These are phyloP conservation scores for Leishmania turanica DNA, from an alignment of 208 protist genomes.

Conservation along the genomic window DNA sequence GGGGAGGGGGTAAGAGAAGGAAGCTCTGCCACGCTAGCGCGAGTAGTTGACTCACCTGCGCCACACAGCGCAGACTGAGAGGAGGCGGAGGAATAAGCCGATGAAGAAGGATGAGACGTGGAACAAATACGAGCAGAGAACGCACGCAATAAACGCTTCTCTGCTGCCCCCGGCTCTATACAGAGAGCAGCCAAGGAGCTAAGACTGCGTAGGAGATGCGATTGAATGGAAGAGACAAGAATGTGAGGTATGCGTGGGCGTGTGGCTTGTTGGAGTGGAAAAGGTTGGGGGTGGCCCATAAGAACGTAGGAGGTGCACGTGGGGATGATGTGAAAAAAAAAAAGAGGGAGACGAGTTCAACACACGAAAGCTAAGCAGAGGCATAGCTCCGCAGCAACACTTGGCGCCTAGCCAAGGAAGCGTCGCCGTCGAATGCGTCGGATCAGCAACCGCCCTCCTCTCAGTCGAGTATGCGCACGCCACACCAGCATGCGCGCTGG, in stretches of 20 bases:
- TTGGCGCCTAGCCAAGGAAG: background rate
- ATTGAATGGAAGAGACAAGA: background rate
- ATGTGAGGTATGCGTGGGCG: background rate
- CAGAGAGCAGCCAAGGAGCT: background rate
- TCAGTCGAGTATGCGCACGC: background rate
- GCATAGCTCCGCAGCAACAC: background rate
- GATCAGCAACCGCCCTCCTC: background rate
- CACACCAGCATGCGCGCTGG: background rate
- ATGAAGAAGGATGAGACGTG: background rate
- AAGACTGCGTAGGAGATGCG: background rate
- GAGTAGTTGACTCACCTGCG: background rate
- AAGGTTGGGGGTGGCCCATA: background rate
- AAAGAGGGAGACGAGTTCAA: background rate
- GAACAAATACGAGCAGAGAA: background rate
- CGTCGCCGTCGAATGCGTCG: background rate
- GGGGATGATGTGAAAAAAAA: background rate
- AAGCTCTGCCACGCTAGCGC: background rate
- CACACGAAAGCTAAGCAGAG: background rate
- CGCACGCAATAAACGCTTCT: background rate
- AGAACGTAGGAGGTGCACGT: background rate
- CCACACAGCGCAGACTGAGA: background rate
- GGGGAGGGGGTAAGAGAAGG: background rate
- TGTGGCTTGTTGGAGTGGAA: background rate
- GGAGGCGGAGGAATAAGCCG: background rate
- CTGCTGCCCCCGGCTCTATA: background rate